Evolutionary conservation across 2,329 filamentous ascomycete genomes (phyloP).

Genomic region (Fusarium veterinarium): DNA sequence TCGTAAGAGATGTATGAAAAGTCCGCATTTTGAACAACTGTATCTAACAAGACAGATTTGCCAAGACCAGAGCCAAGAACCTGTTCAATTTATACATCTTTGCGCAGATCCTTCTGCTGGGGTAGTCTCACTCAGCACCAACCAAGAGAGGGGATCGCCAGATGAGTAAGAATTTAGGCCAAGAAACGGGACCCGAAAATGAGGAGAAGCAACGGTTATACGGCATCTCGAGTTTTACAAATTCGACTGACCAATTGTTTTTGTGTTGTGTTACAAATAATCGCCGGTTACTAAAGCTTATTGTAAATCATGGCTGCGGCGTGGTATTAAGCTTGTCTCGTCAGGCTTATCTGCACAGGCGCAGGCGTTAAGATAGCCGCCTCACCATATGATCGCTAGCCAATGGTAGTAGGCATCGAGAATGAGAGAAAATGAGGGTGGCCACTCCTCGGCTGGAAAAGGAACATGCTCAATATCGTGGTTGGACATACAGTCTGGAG

Average conservation of each 20-base stretch:
- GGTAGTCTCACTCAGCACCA: neutral
- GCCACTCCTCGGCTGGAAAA: too few species aligned
- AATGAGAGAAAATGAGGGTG: neutral
- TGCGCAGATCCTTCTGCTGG: neutral
- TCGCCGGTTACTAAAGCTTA: neutral
- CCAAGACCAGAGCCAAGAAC: rapidly evolving
- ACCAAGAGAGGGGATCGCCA: neutral
- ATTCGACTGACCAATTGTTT: neutral
- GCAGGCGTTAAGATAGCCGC: rapidly evolving
- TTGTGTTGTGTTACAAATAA: rapidly evolving
- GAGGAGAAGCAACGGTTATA: neutral
- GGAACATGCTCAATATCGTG: too few species aligned
- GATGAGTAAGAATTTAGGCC: constrained; percentile 1
- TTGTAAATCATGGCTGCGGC: neutral
- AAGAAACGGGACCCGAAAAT: neutral
- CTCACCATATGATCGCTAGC: neutral
- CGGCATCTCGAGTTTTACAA: neutral
- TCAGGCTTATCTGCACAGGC: too few species aligned
- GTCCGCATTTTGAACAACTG: neutral
- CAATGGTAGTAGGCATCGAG: neutral
- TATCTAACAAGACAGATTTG: rapidly evolving
- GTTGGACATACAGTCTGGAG: too few species aligned
- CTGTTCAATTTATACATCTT: neutral
- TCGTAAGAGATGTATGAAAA: neutral
- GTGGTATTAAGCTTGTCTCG: neutral